Evolutionary conservation across 2,329 filamentous ascomycete genomes (phyloP).

Genomic region (Colletotrichum sp.): DNA sequence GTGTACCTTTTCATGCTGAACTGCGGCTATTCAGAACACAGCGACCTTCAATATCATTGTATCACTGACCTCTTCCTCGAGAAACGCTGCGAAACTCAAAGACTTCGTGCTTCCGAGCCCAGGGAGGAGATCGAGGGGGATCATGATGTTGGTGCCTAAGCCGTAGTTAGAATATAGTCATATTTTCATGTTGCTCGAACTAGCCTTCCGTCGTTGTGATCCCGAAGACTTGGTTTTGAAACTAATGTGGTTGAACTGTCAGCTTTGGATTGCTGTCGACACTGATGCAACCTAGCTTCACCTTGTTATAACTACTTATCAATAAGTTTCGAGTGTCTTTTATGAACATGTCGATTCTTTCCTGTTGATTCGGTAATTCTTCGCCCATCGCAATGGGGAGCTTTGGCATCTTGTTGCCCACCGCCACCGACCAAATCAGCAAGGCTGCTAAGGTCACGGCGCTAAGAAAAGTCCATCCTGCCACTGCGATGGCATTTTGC

Average conservation of each 20-base stretch:
- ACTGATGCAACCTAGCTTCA: not conserved
- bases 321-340: not conserved
- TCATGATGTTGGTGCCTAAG: not conserved
- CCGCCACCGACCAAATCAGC: not conserved
- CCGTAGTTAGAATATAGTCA: not conserved
- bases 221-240: not conserved
- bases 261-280: not conserved
- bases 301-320: not conserved
- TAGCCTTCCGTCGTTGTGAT: not conserved
- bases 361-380: not conserved
- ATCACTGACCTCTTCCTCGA: not conserved
- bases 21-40: not conserved
- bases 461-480: not conserved
- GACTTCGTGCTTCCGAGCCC: not conserved
- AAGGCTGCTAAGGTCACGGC: not conserved
- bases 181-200: not conserved
- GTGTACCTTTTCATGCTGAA: not conserved
- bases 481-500: not conserved
- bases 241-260: not conserved
- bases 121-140: not conserved
- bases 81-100: not conserved
- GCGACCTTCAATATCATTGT: not conserved
- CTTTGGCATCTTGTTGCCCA: not conserved
- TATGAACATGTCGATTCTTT: not conserved
- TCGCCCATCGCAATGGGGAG: not conserved